These are phyloP conservation scores for Aureobasidium sp. DNA, from an alignment of 2,329 filamentous ascomycete species.

Conservation along the genomic window DNA sequence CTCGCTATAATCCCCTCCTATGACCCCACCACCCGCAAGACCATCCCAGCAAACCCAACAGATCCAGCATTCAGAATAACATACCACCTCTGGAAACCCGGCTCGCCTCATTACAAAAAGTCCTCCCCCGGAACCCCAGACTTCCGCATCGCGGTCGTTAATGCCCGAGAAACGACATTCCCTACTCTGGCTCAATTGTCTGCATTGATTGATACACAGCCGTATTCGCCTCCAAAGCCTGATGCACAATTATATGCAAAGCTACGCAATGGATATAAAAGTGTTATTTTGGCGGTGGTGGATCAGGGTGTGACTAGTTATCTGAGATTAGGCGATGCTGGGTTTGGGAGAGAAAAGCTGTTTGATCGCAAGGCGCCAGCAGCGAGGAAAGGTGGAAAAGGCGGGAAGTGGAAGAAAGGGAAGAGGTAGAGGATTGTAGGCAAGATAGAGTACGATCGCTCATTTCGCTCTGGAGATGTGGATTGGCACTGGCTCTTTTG, in stretches of 20 bases:
- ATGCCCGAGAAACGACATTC: constrained; percentile 75
- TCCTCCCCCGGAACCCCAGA: constrained; percentile 81
- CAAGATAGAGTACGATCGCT: too few relatives aligned
- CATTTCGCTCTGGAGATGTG: too few relatives aligned
- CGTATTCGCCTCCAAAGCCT: constrained; percentile 69
- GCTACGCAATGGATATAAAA: constrained; percentile 85
- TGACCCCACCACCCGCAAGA: constrained; percentile 54
- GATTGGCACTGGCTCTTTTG: too few relatives aligned
- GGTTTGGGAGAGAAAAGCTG: constrained; percentile 66
- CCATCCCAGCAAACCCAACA: constrained; percentile 28
- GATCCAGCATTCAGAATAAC: constrained; percentile 73
- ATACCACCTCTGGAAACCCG: constrained; percentile 86
- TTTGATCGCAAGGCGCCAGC: constrained; percentile 59
- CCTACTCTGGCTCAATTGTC: constrained; percentile 79
- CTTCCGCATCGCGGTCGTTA: constrained; percentile 85
- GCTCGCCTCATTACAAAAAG: constrained; percentile 74
- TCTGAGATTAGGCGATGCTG: too few relatives aligned
- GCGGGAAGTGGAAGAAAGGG: constrained; percentile 27
- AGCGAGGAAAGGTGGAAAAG: constrained; percentile 40
- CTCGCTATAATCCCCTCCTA: constrained; percentile 79
- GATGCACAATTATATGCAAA: constrained; percentile 72
- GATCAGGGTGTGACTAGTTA: constrained; percentile 79
- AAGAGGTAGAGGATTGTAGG: neutral
- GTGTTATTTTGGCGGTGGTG: constrained; percentile 87
- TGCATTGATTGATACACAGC: constrained; percentile 76